Evolutionary conservation across 2,329 filamentous ascomycete species (phyloP).

Genomic region (Claviceps paspali): DNA sequence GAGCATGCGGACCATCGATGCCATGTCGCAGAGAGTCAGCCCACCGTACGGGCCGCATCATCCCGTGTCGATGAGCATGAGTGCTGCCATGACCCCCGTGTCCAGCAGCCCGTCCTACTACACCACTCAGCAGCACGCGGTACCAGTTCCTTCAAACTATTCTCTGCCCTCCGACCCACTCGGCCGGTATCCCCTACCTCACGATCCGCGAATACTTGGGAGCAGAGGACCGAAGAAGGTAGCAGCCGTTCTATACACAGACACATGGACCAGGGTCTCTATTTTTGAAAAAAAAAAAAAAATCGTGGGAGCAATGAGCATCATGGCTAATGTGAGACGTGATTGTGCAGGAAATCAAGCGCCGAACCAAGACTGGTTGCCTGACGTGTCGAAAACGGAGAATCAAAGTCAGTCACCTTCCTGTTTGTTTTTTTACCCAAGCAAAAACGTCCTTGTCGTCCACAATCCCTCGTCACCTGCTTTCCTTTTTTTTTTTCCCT

Average conservation of each 20-base stretch:
- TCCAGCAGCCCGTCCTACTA: slow-evolving; percentile 27
- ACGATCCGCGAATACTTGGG: slow-evolving; percentile 32
- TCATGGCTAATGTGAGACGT: slow-evolving; percentile 4
- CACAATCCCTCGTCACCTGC: too few relatives aligned
- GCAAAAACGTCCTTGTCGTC: too few relatives aligned
- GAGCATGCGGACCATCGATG: slow-evolving; percentile 26
- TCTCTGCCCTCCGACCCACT: slow-evolving; percentile 28
- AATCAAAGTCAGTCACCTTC: slow-evolving; percentile 38
- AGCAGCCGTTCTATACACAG: too few relatives aligned
- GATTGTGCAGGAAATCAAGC: slow-evolving; percentile 41
- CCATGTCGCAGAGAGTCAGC: slow-evolving; percentile 13
- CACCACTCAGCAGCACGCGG: slow-evolving; percentile 20
- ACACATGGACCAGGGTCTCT: too few relatives aligned
- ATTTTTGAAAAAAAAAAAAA: too few relatives aligned
- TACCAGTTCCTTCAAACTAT: slow-evolving; percentile 20
- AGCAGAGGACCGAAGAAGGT: slow-evolving; percentile 43
- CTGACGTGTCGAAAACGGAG: slow-evolving; percentile 45
- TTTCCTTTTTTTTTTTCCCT: too few relatives aligned
- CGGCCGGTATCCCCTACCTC: slow-evolving; percentile 30
- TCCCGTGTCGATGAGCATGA: slow-evolving; percentile 22
- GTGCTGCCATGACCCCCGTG: slow-evolving; percentile 14
- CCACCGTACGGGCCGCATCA: slow-evolving; percentile 16
- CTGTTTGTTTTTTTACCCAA: background rate
- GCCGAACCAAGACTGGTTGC: slow-evolving; percentile 48
- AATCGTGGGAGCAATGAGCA: too few relatives aligned